Evolutionary conservation across 495 filamentous ascomycete species (phyloP).

Genomic region (Aspergillus kassunensis): DNA sequence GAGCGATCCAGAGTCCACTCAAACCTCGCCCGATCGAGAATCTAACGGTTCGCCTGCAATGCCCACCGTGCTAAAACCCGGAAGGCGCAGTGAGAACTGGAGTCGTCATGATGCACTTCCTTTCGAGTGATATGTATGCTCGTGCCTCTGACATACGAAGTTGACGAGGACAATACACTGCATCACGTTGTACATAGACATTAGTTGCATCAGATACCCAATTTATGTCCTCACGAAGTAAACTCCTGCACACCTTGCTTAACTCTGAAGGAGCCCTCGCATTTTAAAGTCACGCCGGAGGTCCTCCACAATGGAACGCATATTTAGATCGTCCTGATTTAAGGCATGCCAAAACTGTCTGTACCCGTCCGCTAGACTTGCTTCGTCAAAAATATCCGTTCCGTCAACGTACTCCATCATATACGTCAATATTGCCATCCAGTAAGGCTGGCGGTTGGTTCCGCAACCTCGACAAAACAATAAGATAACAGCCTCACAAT

Average conservation of each 20-base stretch:
- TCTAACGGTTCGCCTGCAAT: neutral
- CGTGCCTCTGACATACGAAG: too few relatives aligned
- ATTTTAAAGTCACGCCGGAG: too few relatives aligned
- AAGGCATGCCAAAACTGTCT: too few relatives aligned
- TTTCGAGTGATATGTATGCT: slow-evolving; percentile 1
- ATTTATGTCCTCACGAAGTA: too few relatives aligned
- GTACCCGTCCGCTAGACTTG: too few relatives aligned
- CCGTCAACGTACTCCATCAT: slow-evolving; percentile 25
- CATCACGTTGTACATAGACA: too few relatives aligned
- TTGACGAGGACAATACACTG: too few relatives aligned
- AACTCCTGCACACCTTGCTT: too few relatives aligned
- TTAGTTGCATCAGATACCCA: too few relatives aligned
- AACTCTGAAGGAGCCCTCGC: too few relatives aligned
- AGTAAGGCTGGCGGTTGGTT: slow-evolving; percentile 14
- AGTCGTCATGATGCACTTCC: slow-evolving; percentile 6
- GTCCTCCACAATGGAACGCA: too few relatives aligned
- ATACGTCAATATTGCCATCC: slow-evolving; percentile 26
- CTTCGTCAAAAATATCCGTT: slow-evolving; percentile 23
- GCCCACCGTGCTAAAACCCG: neutral
- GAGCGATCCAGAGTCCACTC: neutral
- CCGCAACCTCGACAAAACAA: slow-evolving; percentile 24
- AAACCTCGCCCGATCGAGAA: neutral
- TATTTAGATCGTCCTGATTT: too few relatives aligned
- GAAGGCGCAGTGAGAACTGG: neutral
- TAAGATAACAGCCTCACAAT: slow-evolving; percentile 24